A percentile compares a stretch with the other conserved stretches of the same genome.
Evolutionary conservation across 2,329 filamentous ascomycete genomes (phyloP).

Genomic region (Colletotrichum chlorophyti): DNA sequence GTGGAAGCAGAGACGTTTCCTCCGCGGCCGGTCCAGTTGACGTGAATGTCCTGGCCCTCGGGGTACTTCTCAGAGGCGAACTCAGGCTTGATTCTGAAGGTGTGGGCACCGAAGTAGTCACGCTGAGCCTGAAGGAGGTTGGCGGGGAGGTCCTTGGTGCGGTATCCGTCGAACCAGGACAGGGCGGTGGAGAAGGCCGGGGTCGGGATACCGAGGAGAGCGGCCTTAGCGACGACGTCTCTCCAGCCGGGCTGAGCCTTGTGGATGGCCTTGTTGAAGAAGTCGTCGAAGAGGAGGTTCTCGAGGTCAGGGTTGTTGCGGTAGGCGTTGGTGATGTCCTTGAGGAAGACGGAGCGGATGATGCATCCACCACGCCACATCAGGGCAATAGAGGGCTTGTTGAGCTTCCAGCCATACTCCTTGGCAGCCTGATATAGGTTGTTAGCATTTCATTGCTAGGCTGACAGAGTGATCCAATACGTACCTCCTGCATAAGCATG

Average conservation of each 20-base stretch:
- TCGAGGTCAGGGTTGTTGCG: constrained; percentile 92
- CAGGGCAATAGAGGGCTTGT: constrained; percentile 99
- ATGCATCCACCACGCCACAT: constrained; percentile 99
- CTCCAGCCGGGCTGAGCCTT: constrained; percentile 92
- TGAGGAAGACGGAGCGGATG: constrained; percentile 99
- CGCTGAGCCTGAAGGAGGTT: constrained; percentile 98
- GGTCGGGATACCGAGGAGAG: constrained; percentile 92
- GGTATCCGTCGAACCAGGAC: constrained; percentile 98
- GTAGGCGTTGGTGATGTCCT: constrained; percentile 98
- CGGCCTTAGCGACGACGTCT: constrained; percentile 89
- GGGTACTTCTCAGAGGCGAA: constrained; percentile 79
- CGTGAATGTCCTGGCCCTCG: constrained; percentile 88
- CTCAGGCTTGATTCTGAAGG: constrained; percentile 88
- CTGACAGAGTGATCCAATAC: neutral
- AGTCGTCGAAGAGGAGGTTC: constrained; percentile 98
- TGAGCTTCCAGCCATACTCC: constrained; percentile 97
- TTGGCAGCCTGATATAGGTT: constrained; percentile 74
- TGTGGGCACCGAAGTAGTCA: constrained; percentile 98
- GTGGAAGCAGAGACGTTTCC: constrained; percentile 97
- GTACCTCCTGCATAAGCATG: constrained; percentile 98
- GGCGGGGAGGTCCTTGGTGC: constrained; percentile 94
- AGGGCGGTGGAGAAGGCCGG: constrained; percentile 97
- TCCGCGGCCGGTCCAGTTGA: constrained; percentile 99
- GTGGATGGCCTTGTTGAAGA: constrained; percentile 99
- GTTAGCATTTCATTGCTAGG: constrained; percentile 33